These are phyloP conservation scores for Pterocarpus macrocarpus DNA, from an alignment of 306 rosid genomes.

Conservation along the genomic window DNA sequence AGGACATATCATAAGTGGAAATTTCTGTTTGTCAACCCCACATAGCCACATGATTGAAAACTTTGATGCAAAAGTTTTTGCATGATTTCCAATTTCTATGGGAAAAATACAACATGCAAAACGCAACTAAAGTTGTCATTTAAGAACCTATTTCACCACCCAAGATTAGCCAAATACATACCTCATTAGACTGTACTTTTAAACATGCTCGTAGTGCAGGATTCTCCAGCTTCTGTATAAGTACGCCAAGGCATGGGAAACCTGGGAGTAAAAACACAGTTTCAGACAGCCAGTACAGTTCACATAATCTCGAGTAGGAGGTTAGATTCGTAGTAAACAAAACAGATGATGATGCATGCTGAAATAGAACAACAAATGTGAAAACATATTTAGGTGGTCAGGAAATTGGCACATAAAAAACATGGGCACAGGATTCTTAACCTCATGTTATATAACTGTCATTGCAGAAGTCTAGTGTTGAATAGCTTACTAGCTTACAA, in stretches of 20 bases:
- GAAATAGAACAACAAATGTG: conserved; percentile 7
- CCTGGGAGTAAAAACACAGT: conserved; percentile 60
- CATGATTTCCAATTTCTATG: neutral
- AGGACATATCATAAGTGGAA: neutral
- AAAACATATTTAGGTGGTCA: conserved; percentile 32
- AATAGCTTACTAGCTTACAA: conserved; percentile 11
- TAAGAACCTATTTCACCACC: conserved; percentile 28
- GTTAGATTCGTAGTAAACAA: conserved; percentile 32
- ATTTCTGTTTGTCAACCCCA: neutral
- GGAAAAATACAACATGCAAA: conserved; percentile 12
- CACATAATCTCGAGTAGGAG: conserved; percentile 31
- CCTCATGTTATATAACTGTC: conserved; percentile 15
- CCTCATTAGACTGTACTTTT: conserved; percentile 89
- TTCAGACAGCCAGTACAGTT: conserved; percentile 32
- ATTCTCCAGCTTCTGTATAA: conserved; percentile 97
- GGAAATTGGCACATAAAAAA: conserved; percentile 26
- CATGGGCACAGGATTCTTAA: no score
- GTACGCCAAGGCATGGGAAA: conserved; percentile 94
- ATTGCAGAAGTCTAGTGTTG: conserved; percentile 19
- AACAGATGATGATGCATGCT: conserved; percentile 18
- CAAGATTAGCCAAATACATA: conserved; percentile 48
- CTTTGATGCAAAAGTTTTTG: no score
- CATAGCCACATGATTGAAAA: no score
- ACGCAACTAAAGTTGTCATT: neutral
- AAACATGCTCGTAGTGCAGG: conserved; percentile 87